Evolutionary conservation across 352 stramenopile species (phyloP).

Genomic region (Globisporangium uncinulatum): DNA sequence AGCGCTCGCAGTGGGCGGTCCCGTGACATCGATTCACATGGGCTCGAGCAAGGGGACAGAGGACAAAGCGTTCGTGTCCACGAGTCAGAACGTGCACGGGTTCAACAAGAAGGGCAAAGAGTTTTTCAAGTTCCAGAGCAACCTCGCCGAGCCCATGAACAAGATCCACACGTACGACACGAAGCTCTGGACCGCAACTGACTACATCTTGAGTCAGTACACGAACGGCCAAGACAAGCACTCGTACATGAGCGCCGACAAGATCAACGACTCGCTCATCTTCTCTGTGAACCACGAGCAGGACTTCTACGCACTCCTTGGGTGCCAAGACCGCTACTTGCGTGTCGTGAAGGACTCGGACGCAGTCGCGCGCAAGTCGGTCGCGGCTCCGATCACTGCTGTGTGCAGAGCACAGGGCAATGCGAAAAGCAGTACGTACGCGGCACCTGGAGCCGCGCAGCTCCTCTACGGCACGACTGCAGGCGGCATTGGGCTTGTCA

Average conservation of each 20-base stretch:
- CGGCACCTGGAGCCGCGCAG: conserved; percentile 20
- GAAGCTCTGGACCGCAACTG: conserved; percentile 70
- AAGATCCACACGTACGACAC: conserved; percentile 61
- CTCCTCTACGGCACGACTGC: conserved; percentile 67
- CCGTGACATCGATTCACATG: conserved; percentile 67
- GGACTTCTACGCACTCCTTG: conserved; percentile 59
- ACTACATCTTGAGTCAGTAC: conserved; percentile 83
- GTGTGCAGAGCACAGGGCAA: conserved; percentile 30
- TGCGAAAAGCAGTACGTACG: conserved; percentile 9
- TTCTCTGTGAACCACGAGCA: conserved; percentile 50
- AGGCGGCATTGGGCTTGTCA: conserved; percentile 50
- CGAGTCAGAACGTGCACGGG: conserved; percentile 58
- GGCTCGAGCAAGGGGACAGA: conserved; percentile 64
- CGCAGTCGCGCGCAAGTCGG: conserved; percentile 53
- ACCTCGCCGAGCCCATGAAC: conserved; percentile 72
- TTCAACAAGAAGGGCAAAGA: conserved; percentile 85
- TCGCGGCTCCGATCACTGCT: conserved; percentile 43
- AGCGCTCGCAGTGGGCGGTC: conserved; percentile 38
- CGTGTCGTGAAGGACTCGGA: conserved; percentile 57
- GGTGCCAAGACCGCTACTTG: conserved; percentile 67
- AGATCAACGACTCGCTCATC: conserved; percentile 76
- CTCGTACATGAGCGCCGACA: conserved; percentile 71
- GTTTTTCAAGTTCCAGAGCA: conserved; percentile 86
- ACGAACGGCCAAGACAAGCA: conserved; percentile 74
- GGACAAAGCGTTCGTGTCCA: conserved; percentile 71